Evolutionary conservation across 83 land plant species (phyloP).

Genomic region (Thuja plicata): DNA sequence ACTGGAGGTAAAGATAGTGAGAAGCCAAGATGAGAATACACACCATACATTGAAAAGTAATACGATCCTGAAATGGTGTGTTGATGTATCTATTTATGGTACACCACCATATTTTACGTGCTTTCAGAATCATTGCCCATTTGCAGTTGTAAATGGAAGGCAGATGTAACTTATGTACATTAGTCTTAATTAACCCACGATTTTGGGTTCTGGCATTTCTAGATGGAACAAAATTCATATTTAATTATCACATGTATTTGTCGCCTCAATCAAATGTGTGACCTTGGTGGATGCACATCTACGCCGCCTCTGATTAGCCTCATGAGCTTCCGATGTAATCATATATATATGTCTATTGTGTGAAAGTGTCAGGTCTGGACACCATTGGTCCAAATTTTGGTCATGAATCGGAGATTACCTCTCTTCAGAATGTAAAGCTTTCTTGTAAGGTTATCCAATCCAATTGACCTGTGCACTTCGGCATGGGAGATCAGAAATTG

Average conservation of each 20-base stretch:
- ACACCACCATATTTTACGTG: background rate
- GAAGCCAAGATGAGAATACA: conserved; percentile 12
- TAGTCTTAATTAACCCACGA: conserved; percentile 16
- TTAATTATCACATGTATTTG: conserved; percentile 10
- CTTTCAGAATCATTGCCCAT: background rate
- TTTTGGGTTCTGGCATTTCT: conserved; percentile 16
- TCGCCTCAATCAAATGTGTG: conserved; percentile 9
- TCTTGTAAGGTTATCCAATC: background rate
- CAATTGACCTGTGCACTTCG: background rate
- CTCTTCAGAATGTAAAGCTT: conserved; percentile 10
- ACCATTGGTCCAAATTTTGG: conserved; percentile 10
- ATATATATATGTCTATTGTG: background rate
- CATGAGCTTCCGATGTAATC: background rate
- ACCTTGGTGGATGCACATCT: conserved; percentile 1
- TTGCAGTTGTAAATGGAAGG: conserved; percentile 14
- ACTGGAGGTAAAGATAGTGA: conserved; percentile 18
- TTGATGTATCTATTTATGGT: background rate
- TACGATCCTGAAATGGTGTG: background rate
- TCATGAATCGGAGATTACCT: background rate
- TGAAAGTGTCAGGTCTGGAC: background rate
- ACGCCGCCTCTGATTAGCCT: background rate
- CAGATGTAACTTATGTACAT: conserved; percentile 20
- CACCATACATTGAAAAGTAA: background rate
- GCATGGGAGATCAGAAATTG: background rate
- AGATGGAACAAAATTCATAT: conserved; percentile 15